Conservation (phyloP, 345 rosid genomes). For the Boechera stricta region DNA sequence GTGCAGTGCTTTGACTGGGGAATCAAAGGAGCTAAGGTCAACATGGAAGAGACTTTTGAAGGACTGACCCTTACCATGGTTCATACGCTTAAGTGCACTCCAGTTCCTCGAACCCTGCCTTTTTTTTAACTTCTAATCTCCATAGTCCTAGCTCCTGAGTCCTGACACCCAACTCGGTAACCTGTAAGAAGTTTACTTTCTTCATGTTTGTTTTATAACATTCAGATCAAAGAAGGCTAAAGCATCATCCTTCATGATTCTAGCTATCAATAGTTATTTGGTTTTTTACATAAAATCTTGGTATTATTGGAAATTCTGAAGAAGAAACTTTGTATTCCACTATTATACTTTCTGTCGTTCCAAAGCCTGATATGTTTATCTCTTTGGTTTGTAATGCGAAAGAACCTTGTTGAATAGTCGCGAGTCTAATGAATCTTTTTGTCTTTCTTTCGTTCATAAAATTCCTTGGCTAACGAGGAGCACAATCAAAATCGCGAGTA, state of each 20-base stretch:
- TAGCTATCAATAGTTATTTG: too few relatives aligned
- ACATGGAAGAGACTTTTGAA: conserved; percentile 10
- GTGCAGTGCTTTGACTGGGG: conserved; percentile 17
- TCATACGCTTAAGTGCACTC: conserved; percentile 1
- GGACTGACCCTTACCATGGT: conserved; percentile 6
- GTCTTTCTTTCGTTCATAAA: too few relatives aligned
- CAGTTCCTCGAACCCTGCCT: not conserved
- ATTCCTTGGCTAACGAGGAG: too few relatives aligned
- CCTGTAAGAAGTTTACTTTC: not conserved
- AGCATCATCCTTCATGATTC: too few relatives aligned
- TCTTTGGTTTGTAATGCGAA: not conserved
- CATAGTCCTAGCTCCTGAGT: not conserved
- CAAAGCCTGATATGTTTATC: too few relatives aligned
- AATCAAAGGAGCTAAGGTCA: conserved; percentile 12
- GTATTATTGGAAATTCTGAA: too few relatives aligned
- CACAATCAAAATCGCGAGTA: too few relatives aligned
- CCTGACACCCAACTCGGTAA: not conserved
- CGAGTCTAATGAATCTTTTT: not conserved
- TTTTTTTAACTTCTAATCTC: not conserved
- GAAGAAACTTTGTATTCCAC: not conserved
- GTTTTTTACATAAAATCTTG: too few relatives aligned
- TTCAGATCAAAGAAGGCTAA: not conserved
- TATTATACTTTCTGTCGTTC: too few relatives aligned
- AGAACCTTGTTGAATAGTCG: not conserved
- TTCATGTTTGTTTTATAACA: not conserved